Conservation (phyloP, 2,329 filamentous ascomycete species). For the Thelonectria discophora region DNA sequence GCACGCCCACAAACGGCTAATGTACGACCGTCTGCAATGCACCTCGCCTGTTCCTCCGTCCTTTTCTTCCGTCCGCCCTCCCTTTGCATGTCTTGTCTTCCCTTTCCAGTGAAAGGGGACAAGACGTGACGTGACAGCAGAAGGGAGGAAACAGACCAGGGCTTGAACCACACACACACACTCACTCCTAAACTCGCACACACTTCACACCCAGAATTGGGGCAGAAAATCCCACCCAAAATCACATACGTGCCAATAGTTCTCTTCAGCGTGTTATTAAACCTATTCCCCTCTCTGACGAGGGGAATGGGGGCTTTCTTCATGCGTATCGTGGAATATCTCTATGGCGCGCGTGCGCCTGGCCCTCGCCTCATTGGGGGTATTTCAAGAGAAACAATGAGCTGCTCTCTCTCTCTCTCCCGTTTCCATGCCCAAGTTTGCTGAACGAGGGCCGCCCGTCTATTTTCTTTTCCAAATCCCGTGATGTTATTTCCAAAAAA, state of each 20-base stretch:
- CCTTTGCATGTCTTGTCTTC: not conserved
- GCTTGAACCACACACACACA: not conserved
- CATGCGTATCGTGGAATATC: conserved; percentile 36
- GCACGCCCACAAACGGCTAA: conserved; percentile 30
- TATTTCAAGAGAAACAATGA: conserved; percentile 33
- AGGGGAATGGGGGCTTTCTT: conserved; percentile 19
- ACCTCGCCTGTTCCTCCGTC: conserved; percentile 22
- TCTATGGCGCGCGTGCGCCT: conserved; percentile 38
- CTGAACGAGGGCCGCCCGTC: conserved; percentile 34
- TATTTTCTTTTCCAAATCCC: conserved; percentile 42
- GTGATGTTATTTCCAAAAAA: no score
- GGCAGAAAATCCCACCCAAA: not conserved
- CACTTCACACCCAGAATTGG: not conserved
- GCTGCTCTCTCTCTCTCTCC: no score
- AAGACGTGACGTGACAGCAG: conserved; percentile 7
- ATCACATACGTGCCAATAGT: not conserved
- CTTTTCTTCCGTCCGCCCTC: conserved; percentile 13
- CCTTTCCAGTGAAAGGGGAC: conserved; percentile 6
- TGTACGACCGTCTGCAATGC: conserved; percentile 36
- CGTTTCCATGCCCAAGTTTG: conserved; percentile 17
- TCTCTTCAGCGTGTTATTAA: conserved; percentile 18
- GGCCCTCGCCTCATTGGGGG: conserved; percentile 32
- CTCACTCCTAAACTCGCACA: no score
- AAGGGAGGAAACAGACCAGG: not conserved
- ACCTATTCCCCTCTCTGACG: not conserved